Percentiles rank a stretch among this genome's conserved stretches.
Evolutionary conservation across 176 grass and related monocot species (phyloP).

Genomic region (Cenchrus purpureus): DNA sequence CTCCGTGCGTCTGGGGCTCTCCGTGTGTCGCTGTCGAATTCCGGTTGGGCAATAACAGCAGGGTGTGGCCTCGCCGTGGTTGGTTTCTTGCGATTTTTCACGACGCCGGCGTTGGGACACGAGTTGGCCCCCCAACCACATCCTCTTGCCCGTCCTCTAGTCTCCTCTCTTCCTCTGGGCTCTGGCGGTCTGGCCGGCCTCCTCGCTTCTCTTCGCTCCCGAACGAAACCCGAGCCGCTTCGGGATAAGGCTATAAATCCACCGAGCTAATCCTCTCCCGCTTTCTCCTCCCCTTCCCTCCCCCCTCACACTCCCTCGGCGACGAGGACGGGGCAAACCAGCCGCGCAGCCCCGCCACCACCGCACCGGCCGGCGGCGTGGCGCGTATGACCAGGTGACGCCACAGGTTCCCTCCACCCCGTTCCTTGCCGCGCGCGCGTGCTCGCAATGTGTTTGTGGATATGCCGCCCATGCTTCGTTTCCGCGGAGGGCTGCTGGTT

Average conservation of each 20-base stretch:
- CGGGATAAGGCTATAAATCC: slow-evolving; percentile 46
- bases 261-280: not conserved
- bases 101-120: slow-evolving; percentile 15
- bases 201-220: not conserved
- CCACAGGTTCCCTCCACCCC: not conserved
- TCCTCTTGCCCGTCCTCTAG: not conserved
- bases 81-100: not conserved
- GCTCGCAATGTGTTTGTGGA: slow-evolving; percentile 17
- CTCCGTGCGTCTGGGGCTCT: too few species aligned
- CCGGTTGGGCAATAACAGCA: too few species aligned
- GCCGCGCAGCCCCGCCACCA: not conserved
- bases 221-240: not conserved
- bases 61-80: not conserved
- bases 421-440: not conserved
- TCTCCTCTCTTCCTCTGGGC: too few species aligned
- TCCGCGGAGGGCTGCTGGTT: too few species aligned
- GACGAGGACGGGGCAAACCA: not conserved
- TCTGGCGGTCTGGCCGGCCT: not conserved
- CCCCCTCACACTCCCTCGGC: not conserved
- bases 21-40: too few species aligned
- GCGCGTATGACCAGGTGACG: not conserved
- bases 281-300: not conserved
- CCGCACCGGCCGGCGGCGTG: not conserved
- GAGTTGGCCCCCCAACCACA: not conserved
- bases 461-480: not conserved